Conservation (phyloP, 257 asterid genomes). For the Nicotiana tabacum region DNA sequence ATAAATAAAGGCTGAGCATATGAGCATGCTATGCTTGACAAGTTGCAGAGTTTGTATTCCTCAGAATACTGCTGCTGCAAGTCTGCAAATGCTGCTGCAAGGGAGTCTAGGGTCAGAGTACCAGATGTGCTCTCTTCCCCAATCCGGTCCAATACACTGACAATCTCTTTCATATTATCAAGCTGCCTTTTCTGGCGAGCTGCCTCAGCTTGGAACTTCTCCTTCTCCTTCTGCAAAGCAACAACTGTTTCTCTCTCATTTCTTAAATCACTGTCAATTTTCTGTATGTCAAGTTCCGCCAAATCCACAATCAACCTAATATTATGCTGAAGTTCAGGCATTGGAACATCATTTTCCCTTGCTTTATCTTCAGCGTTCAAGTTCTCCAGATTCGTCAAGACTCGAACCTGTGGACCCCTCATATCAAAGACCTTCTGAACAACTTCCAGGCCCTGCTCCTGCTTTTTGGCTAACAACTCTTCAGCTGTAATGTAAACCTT, state of each 20-base stretch:
- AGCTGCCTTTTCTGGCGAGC: conserved; percentile 61
- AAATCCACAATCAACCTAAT: conserved; percentile 63
- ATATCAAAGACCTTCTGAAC: conserved; percentile 86
- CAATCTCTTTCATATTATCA: conserved; percentile 55
- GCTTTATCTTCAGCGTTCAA: conserved; percentile 77
- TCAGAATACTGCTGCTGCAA: conserved; percentile 51
- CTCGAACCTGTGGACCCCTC: conserved; percentile 98
- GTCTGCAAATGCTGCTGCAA: conserved; percentile 54
- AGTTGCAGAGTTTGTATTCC: conserved; percentile 66
- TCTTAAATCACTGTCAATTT: conserved; percentile 66
- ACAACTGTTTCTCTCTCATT: conserved; percentile 86
- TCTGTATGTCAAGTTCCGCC: conserved; percentile 76
- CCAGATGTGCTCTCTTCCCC: conserved; percentile 57
- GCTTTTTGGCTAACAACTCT: conserved; percentile 67
- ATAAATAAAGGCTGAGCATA: conserved; percentile 74
- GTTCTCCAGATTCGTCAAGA: conserved; percentile 77
- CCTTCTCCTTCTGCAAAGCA: conserved; percentile 77
- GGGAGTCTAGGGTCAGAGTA: conserved; percentile 59
- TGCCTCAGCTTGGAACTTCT: conserved; percentile 59
- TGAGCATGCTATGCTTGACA: conserved; percentile 83
- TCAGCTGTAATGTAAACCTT: conserved; percentile 59
- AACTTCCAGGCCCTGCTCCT: conserved; percentile 68
- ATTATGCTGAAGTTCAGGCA: conserved; percentile 97
- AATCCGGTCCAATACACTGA: conserved; percentile 45
- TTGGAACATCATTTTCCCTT: conserved; percentile 66